Evolutionary conservation across 169 alveolate species (phyloP).

Genomic region (Plasmodium adleri): DNA sequence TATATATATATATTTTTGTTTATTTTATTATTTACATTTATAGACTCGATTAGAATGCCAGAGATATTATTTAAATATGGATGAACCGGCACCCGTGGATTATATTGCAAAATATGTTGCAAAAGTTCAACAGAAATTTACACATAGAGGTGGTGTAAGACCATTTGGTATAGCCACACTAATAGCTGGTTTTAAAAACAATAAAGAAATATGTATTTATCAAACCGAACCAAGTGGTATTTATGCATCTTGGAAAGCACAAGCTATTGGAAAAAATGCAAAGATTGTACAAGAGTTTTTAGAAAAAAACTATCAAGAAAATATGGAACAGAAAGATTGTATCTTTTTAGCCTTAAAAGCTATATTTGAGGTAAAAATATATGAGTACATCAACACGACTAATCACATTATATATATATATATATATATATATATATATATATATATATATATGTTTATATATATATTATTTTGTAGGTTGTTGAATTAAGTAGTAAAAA

Average conservation of each 20-base stretch:
- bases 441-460: not conserved
- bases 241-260: conserved; percentile 98
- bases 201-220: conserved; percentile 92
- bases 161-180: conserved; percentile 98
- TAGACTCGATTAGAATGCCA: conserved; percentile 97
- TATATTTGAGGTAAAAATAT: conserved; percentile 89
- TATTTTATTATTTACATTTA: not conserved
- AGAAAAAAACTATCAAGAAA: conserved; percentile 94
- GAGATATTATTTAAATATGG: conserved; percentile 95
- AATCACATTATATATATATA: not conserved
- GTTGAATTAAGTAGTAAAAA: conserved; percentile 91
- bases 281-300: conserved; percentile 96
- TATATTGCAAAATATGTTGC: conserved; percentile 96
- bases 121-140: conserved; percentile 94
- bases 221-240: conserved; percentile 99
- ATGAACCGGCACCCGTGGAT: conserved; percentile 96
- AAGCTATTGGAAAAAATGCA: conserved; percentile 97
- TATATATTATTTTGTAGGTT: conserved; percentile 70
- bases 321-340: conserved; percentile 91
- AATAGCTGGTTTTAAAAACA: conserved; percentile 94
- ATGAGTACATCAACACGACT: not conserved
- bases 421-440: not conserved
- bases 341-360: conserved; percentile 95
- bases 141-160: conserved; percentile 99
- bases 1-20: not conserved